Evolutionary conservation across 2,329 filamentous ascomycete genomes (phyloP).

Genomic region (Ambrosiella cleistominuta): DNA sequence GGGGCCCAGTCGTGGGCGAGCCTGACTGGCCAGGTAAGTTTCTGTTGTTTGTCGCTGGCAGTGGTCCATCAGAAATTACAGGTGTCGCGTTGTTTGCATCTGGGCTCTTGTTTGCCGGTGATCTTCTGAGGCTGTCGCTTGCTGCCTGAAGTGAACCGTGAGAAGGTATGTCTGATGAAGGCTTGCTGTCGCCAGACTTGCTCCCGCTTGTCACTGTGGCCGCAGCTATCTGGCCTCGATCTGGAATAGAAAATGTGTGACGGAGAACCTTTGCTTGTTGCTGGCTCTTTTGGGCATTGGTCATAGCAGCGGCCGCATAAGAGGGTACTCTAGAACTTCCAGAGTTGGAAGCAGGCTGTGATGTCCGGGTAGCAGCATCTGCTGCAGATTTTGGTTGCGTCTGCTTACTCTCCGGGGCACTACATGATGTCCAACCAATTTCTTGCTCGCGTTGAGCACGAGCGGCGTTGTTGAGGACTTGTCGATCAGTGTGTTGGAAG

Average conservation of each 20-base stretch:
- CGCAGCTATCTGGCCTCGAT: neutral
- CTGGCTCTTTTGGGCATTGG: neutral
- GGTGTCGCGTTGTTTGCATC: neutral
- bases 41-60: neutral
- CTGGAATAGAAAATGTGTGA: neutral
- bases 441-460: neutral
- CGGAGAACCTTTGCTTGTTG: neutral
- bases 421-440: conserved; percentile 5
- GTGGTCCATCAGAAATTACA: neutral
- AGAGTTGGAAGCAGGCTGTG: neutral
- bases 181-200: neutral
- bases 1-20: neutral
- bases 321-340: neutral
- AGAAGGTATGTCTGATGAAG: neutral
- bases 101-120: neutral
- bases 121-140: neutral
- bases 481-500: too few species aligned
- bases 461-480: neutral
- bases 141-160: neutral
- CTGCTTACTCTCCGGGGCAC: neutral
- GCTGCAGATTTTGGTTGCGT: neutral
- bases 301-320: conserved; percentile 3
- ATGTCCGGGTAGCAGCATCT: neutral
- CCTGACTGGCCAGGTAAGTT: neutral
- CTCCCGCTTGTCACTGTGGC: neutral